A percentile compares a stretch with the other conserved stretches of the same genome.
Evolutionary conservation across 768 basidiomycete species (phyloP).

Genomic region (Lentinula sp.): DNA sequence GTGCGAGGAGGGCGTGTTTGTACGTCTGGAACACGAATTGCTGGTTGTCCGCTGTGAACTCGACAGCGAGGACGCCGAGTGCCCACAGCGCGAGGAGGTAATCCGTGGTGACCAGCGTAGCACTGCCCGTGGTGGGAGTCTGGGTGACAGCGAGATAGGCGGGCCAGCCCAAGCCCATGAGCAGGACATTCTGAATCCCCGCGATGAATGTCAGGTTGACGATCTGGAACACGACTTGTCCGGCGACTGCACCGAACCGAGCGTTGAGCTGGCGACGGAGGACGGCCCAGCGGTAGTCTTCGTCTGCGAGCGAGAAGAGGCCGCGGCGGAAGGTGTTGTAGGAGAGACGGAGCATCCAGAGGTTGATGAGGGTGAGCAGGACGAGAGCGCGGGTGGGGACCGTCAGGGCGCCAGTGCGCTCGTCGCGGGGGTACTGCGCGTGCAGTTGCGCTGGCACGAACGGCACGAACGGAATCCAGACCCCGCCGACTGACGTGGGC

Average conservation of each 20-base stretch:
- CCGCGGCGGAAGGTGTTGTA: slow-evolving; percentile 86
- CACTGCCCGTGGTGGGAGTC: slow-evolving; percentile 41
- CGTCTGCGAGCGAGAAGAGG: slow-evolving; percentile 66
- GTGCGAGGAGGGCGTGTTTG: slow-evolving; percentile 50
- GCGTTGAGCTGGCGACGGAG: slow-evolving; percentile 55
- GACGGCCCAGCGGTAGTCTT: slow-evolving; percentile 90
- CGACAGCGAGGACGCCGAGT: slow-evolving; percentile 53
- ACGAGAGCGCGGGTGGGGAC: slow-evolving; percentile 70
- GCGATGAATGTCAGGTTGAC: slow-evolving; percentile 70
- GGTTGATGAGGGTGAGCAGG: slow-evolving; percentile 64
- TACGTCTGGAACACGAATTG: slow-evolving; percentile 82
- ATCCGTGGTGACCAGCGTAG: slow-evolving; percentile 50
- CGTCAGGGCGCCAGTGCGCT: slow-evolving; percentile 23
- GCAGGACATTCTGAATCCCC: slow-evolving; percentile 72
- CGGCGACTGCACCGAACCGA: slow-evolving; percentile 19
- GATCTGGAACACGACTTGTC: slow-evolving; percentile 40
- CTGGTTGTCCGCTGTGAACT: slow-evolving; percentile 88
- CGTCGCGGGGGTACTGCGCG: slow-evolving; percentile 14
- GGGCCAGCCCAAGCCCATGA: slow-evolving; percentile 67
- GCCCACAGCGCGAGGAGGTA: slow-evolving; percentile 53
- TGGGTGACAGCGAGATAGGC: slow-evolving; percentile 44
- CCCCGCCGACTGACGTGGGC: slow-evolving; percentile 6
- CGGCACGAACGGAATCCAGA: slow-evolving; percentile 35
- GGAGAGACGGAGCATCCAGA: slow-evolving; percentile 48
- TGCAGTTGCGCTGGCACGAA: slow-evolving; percentile 46